Conservation (phyloP, 2,329 filamentous ascomycete species). For the Hymenoscyphus salicellus region DNA sequence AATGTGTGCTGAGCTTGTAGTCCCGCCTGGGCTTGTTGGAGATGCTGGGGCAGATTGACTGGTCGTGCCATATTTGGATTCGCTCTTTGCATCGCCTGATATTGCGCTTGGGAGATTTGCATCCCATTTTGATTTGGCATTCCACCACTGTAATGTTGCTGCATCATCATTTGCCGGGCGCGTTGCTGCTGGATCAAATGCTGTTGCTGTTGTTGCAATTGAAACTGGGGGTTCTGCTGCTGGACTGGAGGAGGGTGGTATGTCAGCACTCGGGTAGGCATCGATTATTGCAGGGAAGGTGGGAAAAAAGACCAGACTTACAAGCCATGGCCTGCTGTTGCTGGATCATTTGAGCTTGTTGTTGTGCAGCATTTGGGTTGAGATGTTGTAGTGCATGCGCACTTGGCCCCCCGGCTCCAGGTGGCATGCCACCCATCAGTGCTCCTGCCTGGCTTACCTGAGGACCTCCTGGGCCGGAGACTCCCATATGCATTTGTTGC, state of each 20-base stretch:
- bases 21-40: conserved; percentile 41
- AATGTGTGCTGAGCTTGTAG: conserved; percentile 37
- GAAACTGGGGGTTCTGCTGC: conserved; percentile 36
- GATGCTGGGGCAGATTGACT: conserved; percentile 46
- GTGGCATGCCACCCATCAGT: conserved; percentile 75
- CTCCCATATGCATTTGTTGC: conserved; percentile 71
- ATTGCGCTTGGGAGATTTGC: conserved; percentile 50
- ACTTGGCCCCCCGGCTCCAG: conserved; percentile 55
- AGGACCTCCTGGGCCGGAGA: conserved; percentile 65
- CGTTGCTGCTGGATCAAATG: conserved; percentile 49
- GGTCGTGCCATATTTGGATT: conserved; percentile 40
- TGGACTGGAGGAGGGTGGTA: conserved; percentile 19
- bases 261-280: conserved; percentile 21
- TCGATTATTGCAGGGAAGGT: neutral
- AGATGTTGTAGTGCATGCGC: conserved; percentile 71
- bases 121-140: conserved; percentile 56
- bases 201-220: conserved; percentile 50
- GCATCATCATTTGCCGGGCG: conserved; percentile 51
- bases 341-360: conserved; percentile 41
- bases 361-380: conserved; percentile 46
- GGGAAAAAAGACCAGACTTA: conserved; percentile 21
- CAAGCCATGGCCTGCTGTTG: conserved; percentile 29
- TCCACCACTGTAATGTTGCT: conserved; percentile 52
- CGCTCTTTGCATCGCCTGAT: conserved; percentile 50
- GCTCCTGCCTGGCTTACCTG: conserved; percentile 68